Conservation (phyloP, 2,329 filamentous ascomycete genomes). For the Sporothrix curviconia region DNA sequence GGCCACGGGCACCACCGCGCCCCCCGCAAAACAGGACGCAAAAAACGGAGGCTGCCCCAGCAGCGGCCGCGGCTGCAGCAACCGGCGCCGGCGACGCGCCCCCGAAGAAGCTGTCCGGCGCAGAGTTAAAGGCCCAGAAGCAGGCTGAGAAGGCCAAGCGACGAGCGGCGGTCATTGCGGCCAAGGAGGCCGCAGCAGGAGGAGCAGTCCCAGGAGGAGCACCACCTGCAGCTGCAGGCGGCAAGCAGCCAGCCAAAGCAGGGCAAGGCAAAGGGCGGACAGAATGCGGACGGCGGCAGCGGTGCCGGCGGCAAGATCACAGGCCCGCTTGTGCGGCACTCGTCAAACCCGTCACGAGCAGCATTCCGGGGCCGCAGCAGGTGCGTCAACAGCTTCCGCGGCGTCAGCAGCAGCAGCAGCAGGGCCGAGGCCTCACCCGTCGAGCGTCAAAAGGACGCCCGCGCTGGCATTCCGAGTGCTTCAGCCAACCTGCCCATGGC, state of each 20-base stretch:
- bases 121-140: conserved; percentile 79
- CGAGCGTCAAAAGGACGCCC: conserved; percentile 52
- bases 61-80: background rate
- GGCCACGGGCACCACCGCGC: background rate
- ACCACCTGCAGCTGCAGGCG: background rate
- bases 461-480: conserved; percentile 63
- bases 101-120: conserved; percentile 56
- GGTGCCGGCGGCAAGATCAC: conserved; percentile 20
- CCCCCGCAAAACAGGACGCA: background rate
- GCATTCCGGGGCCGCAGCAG: no score
- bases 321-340: conserved; percentile 7
- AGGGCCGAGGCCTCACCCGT: conserved; percentile 33
- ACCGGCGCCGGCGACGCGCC: conserved; percentile 19
- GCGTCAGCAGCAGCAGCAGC: background rate
- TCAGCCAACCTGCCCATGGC: conserved; percentile 77
- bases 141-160: conserved; percentile 89
- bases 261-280: conserved; percentile 38
- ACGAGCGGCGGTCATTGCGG: conserved; percentile 63
- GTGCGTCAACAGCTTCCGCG: conserved; percentile 17
- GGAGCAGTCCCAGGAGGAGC: conserved; percentile 28
- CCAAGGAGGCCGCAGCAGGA: conserved; percentile 39
- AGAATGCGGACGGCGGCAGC: conserved; percentile 23
- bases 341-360: conserved; percentile 26
- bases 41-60: background rate
- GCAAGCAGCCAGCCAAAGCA: conserved; percentile 40